Conservation (phyloP, 805 yeast species). For the Candida palmyrensis region DNA sequence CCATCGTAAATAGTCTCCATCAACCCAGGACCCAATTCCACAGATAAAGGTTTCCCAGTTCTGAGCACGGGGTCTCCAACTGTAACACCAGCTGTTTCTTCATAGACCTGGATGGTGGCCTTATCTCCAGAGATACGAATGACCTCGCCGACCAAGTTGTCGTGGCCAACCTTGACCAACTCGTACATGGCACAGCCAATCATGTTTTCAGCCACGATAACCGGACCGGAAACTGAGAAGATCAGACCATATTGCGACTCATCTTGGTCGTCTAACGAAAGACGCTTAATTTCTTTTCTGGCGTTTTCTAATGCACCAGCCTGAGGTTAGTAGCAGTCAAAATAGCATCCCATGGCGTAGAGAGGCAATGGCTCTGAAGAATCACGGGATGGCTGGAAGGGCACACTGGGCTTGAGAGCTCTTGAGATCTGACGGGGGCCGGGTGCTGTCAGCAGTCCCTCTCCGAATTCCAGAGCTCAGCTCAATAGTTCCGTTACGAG, state of each 20-base stretch:
- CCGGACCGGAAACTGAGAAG: conserved; percentile 97
- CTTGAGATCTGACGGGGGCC: too few relatives aligned
- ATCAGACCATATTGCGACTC: conserved; percentile 85
- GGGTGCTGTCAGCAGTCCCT: too few relatives aligned
- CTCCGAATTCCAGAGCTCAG: too few relatives aligned
- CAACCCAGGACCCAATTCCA: conserved; percentile 97
- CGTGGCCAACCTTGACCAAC: conserved; percentile 96
- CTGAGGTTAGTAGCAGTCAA: too few relatives aligned
- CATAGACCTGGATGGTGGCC: conserved; percentile 98
- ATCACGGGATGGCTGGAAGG: too few relatives aligned
- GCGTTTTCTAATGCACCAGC: conserved; percentile 98
- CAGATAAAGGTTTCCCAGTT: conserved; percentile 98
- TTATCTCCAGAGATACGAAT: conserved; percentile 95
- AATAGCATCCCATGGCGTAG: too few relatives aligned
- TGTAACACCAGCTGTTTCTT: conserved; percentile 98
- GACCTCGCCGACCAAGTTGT: conserved; percentile 95
- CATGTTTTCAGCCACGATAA: conserved; percentile 96
- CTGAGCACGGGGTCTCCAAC: conserved; percentile 98
- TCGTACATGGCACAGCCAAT: conserved; percentile 99
- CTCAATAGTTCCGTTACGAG: too few relatives aligned
- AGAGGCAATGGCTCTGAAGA: too few relatives aligned
- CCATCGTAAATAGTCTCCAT: conserved; percentile 99
- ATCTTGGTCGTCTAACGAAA: conserved; percentile 62
- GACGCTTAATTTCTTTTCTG: conserved; percentile 85
- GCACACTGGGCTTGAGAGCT: too few relatives aligned